Conservation (phyloP, 805 yeast genomes). For the Sugiyamaella floridensis region DNA sequence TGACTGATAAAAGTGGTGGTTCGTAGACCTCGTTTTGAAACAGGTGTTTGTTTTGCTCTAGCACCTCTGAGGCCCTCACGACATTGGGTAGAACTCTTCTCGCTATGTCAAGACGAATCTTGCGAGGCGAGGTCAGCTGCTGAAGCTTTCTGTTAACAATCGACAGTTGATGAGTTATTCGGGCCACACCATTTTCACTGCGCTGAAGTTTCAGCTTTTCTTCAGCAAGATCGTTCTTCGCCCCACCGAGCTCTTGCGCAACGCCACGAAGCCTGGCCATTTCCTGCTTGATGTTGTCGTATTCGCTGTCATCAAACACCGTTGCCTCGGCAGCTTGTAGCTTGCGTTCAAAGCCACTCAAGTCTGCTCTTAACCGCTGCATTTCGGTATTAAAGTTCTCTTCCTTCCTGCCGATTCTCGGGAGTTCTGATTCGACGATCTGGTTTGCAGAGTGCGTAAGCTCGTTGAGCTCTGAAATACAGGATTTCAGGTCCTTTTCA, state of each 20-base stretch:
- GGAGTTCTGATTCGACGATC: background rate
- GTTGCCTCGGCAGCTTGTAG: background rate
- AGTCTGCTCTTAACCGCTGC: background rate
- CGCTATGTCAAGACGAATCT: background rate
- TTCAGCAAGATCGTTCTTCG: background rate
- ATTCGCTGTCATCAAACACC: background rate
- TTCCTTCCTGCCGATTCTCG: constrained; percentile 13
- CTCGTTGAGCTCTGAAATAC: background rate
- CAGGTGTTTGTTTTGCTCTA: constrained; percentile 35
- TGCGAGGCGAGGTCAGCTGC: background rate
- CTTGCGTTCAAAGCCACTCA: background rate
- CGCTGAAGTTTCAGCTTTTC: background rate
- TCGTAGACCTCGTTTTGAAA: constrained; percentile 48
- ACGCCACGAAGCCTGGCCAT: background rate
- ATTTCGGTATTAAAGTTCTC: constrained; percentile 1
- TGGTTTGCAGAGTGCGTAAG: background rate
- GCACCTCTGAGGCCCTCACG: constrained; percentile 14
- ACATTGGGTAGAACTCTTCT: too few relatives aligned
- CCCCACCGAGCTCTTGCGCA: background rate
- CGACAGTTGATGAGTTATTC: background rate
- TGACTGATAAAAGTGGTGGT: constrained; percentile 65
- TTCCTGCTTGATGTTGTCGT: background rate
- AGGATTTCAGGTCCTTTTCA: too few relatives aligned
- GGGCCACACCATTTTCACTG: background rate
- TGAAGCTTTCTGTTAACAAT: background rate